phyloP scores from a whole-genome alignment of 2,329 filamentous ascomycete genomes.

The Arachnopeziza araneosa region DNA sequence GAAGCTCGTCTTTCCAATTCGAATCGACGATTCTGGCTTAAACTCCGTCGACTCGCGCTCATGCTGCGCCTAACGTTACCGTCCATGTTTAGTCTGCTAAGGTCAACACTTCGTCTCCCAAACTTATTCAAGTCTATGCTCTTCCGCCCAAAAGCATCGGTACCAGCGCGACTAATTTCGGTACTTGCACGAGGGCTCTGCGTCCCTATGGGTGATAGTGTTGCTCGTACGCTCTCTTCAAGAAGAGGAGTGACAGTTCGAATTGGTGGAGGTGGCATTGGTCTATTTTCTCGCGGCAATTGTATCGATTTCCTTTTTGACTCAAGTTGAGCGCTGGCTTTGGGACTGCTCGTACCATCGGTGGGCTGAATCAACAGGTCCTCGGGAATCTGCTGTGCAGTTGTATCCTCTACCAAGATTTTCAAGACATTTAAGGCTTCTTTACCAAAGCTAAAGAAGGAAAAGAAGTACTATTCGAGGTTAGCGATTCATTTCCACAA shows the following conservation, averaged over 20 bases:
- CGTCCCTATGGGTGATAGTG: slow-evolving; percentile 45
- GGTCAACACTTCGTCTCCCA: slow-evolving; percentile 44
- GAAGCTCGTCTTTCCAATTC: slow-evolving; percentile 46
- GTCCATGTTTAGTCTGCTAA: slow-evolving; percentile 39
- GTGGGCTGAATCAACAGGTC: slow-evolving; percentile 20
- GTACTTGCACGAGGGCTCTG: slow-evolving; percentile 49
- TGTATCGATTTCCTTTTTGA: slow-evolving; percentile 24
- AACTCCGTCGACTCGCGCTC: slow-evolving; percentile 51
- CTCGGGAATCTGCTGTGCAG: slow-evolving; percentile 29
- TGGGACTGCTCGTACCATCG: slow-evolving; percentile 19
- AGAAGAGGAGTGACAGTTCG: slow-evolving; percentile 31
- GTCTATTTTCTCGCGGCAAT: slow-evolving; percentile 12
- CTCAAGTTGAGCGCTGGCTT: slow-evolving; percentile 4
- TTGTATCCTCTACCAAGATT: slow-evolving; percentile 30
- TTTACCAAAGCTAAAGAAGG: slow-evolving; percentile 81
- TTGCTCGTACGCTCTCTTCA: slow-evolving; percentile 55
- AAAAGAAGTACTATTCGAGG: slow-evolving; percentile 78
- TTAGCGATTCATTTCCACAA: background rate
- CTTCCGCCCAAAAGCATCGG: slow-evolving; percentile 44
- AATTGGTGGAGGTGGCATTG: slow-evolving; percentile 14
- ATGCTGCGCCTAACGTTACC: slow-evolving; percentile 51
- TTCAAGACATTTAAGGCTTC: slow-evolving; percentile 75
- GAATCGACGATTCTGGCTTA: slow-evolving; percentile 43
- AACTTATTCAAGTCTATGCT: slow-evolving; percentile 42
- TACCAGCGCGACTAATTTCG: slow-evolving; percentile 47